These are phyloP conservation scores for Maudiozyma humilis DNA, from an alignment of 1,139 yeast species.

Conservation along the genomic window DNA sequence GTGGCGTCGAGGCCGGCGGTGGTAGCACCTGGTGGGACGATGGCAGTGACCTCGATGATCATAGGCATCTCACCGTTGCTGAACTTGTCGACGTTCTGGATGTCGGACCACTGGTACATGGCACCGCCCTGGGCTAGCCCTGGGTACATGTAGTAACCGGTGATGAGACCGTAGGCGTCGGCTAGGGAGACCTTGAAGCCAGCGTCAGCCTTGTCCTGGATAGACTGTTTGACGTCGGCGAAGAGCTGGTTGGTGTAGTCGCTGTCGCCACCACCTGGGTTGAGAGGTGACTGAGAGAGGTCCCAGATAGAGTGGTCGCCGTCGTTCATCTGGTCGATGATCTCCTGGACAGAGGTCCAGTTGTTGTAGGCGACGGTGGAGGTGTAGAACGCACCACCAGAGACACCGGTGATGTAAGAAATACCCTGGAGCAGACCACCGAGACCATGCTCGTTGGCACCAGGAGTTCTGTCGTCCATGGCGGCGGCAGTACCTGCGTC, in stretches of 20 bases:
- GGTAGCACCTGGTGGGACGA: constrained; percentile 59
- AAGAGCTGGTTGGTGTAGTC: constrained; percentile 49
- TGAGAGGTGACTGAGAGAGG: constrained; percentile 46
- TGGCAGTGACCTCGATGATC: constrained; percentile 72
- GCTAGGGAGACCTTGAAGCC: constrained; percentile 73
- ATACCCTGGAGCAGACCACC: constrained; percentile 73
- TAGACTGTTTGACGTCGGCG: constrained; percentile 32
- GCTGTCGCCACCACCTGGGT: constrained; percentile 64
- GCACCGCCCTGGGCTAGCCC: constrained; percentile 48
- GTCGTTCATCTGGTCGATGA: constrained; percentile 35
- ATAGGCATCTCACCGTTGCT: constrained; percentile 62
- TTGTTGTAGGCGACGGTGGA: constrained; percentile 75
- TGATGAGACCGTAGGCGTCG: constrained; percentile 83
- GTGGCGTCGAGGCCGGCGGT: constrained; percentile 60
- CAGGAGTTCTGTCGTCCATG: constrained; percentile 62
- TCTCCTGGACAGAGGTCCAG: constrained; percentile 63
- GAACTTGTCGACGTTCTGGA: constrained; percentile 47
- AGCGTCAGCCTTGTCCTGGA: constrained; percentile 53
- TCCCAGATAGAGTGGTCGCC: constrained; percentile 53
- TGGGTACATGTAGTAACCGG: constrained; percentile 66
- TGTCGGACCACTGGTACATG: constrained; percentile 56
- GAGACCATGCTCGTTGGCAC: constrained; percentile 50
- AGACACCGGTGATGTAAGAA: constrained; percentile 58
- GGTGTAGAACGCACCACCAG: constrained; percentile 35
- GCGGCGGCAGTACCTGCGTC: constrained; percentile 89